Evolutionary conservation across 2,329 filamentous ascomycete genomes (phyloP), one percentile per base, ranked within the genome.

Genomic region (Ustilaginoidea virens): DNA sequence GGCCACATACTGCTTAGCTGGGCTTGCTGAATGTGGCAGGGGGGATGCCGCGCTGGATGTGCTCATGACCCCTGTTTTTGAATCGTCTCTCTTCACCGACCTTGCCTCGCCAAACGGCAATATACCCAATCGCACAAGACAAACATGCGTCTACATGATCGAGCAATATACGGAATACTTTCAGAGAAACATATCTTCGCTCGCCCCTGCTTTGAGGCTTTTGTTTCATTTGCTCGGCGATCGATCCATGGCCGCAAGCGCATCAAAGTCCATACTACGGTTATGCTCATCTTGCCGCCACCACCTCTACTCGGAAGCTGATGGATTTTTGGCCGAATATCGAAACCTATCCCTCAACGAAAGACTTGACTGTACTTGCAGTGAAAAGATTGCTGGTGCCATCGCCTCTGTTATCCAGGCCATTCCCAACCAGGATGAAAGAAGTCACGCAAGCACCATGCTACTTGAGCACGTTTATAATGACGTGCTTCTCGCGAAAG

Each of bases 151-250:
- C 17, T 66, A 69, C 25, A 53, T 81, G 23, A 72, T 87, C 23
- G 78, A 80, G 38, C 65, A 71, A 16, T 85, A 82, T 44, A 72
- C 78, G 5, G 69, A 75, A 30, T 90, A 81, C 51, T 87, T 92
- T 47, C 68, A 80, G 41, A 66, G 73, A 14, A 72, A 81, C 43
- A 59, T 72, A 2, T 61, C 67, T 18, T 69, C 72, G 35, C 61
- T 92, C 1, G 75, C 80, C 1, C 60, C 72, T 23, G 77, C 77
- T 2, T 58, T 92, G 15, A 79, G 76, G 27, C 71, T 87, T 25
- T 62, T 90, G 1, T 86, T 92, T 45, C 66, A 63, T 18, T 73
- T 78, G 5, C 59, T 87, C 4, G 63, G 66, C 12, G 71, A 77
- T 18, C 55, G 65, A 2, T 54, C 63, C 4, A 59, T 86, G 25